These are phyloP conservation scores for Pelargonium nanum DNA, from an alignment of 345 rosid species.

Conservation along the genomic window DNA sequence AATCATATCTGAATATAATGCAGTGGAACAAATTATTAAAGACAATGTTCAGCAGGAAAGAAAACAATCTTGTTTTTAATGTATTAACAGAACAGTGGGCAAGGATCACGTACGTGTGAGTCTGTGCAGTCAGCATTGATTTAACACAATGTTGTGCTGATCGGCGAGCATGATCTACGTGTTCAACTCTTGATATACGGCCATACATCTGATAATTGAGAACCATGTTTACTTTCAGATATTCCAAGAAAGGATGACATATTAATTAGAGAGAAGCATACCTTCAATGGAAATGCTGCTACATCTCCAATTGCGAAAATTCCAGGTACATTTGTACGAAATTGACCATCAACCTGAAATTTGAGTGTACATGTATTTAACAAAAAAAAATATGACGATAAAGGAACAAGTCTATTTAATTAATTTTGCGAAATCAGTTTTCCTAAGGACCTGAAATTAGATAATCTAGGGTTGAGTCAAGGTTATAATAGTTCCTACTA, in stretches of 20 bases:
- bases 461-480: no score
- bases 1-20: constrained; percentile 59
- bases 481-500: no score
- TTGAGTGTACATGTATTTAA: not conserved
- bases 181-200: constrained; percentile 77
- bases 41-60: constrained; percentile 12
- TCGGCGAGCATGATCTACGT: constrained; percentile 88
- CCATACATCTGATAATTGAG: constrained; percentile 55
- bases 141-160: constrained; percentile 88
- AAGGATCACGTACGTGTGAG: constrained; percentile 41
- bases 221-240: constrained; percentile 8
- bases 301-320: constrained; percentile 96
- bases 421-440: not conserved
- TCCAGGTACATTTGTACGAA: constrained; percentile 75
- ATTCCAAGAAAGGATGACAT: constrained; percentile 3
- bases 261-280: constrained; percentile 21
- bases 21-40: constrained; percentile 2
- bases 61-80: not conserved
- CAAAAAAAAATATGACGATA: not conserved
- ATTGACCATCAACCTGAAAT: constrained; percentile 73
- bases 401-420: constrained; percentile 6
- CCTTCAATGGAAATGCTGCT: constrained; percentile 94
- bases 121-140: constrained; percentile 56
- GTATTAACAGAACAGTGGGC: not conserved
- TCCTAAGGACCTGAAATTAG: no score